phyloP scores from a whole-genome alignment of 306 rosid genomes.

The Cicer judaicum region DNA sequence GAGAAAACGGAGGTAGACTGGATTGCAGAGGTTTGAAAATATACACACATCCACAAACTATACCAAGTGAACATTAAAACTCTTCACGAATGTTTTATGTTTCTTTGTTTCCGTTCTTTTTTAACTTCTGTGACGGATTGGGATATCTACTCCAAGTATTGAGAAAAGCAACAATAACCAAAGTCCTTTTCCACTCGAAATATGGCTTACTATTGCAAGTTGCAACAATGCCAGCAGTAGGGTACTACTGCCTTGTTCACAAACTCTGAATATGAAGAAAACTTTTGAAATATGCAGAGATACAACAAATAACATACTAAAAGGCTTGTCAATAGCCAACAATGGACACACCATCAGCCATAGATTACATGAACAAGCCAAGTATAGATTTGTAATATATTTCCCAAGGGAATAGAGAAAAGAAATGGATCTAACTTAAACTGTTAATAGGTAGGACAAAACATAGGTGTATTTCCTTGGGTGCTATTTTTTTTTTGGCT shows the following conservation, averaged over 20 bases:
- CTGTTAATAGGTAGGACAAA: not conserved
- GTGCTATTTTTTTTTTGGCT: not conserved
- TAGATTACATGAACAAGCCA: constrained; percentile 1
- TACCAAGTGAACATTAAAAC: constrained; percentile 18
- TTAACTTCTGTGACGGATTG: not conserved
- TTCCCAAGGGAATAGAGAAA: constrained; percentile 8
- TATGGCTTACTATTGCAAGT: constrained; percentile 3
- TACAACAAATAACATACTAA: constrained; percentile 19
- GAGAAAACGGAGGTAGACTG: constrained; percentile 4
- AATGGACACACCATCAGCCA: constrained; percentile 13
- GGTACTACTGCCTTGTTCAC: not conserved
- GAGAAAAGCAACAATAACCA: not conserved
- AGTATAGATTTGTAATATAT: not conserved
- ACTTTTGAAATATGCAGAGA: not conserved
- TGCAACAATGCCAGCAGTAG: not conserved
- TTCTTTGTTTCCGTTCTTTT: constrained; percentile 28
- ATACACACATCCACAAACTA: not conserved
- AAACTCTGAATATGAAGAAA: constrained; percentile 11
- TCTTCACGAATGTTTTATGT: constrained; percentile 1
- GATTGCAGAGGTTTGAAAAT: constrained; percentile 4
- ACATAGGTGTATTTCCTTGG: not conserved
- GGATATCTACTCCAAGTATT: constrained; percentile 23
- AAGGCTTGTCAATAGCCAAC: constrained; percentile 18
- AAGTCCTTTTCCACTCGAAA: constrained; percentile 7
- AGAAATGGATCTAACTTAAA: not conserved